Evolutionary conservation across 2,329 filamentous ascomycete species (phyloP).

Genomic region (Aspergillus transmontanensis): DNA sequence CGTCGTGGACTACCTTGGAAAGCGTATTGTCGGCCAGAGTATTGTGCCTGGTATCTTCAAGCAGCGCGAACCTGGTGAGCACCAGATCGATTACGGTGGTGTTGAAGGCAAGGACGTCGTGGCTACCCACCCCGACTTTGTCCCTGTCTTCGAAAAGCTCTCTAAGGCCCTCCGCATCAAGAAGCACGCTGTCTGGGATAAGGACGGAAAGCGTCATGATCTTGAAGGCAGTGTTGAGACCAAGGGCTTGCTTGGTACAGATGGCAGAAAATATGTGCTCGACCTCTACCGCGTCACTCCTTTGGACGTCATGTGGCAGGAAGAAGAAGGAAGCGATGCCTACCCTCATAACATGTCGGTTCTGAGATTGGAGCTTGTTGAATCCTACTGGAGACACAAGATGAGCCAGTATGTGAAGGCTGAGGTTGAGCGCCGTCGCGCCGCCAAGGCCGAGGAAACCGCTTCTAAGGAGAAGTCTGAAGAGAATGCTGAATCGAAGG

Average conservation of each 20-base stretch:
- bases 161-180: constrained; percentile 90
- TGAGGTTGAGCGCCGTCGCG: constrained; percentile 68
- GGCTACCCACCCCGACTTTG: constrained; percentile 85
- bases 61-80: constrained; percentile 94
- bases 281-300: constrained; percentile 95
- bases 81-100: constrained; percentile 97
- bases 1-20: constrained; percentile 94
- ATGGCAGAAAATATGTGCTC: constrained; percentile 95
- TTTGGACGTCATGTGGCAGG: constrained; percentile 86
- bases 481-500: constrained; percentile 41
- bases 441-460: constrained; percentile 43
- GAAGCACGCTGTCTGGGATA: constrained; percentile 96
- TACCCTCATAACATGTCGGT: constrained; percentile 98
- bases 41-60: constrained; percentile 99
- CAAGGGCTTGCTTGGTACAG: constrained; percentile 94
- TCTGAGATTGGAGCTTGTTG: constrained; percentile 84
- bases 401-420: constrained; percentile 85
- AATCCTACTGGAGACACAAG: constrained; percentile 79
- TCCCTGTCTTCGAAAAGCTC: constrained; percentile 80
- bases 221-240: constrained; percentile 96
- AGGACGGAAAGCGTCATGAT: constrained; percentile 85
- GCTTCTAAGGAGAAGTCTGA: constrained; percentile 41
- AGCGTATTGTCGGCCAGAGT: constrained; percentile 94
- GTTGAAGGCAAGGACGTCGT: constrained; percentile 97
- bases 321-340: constrained; percentile 64